Conservation (phyloP, 1,284 basidiomycete genomes). For the Malassezia arunalokei region DNA sequence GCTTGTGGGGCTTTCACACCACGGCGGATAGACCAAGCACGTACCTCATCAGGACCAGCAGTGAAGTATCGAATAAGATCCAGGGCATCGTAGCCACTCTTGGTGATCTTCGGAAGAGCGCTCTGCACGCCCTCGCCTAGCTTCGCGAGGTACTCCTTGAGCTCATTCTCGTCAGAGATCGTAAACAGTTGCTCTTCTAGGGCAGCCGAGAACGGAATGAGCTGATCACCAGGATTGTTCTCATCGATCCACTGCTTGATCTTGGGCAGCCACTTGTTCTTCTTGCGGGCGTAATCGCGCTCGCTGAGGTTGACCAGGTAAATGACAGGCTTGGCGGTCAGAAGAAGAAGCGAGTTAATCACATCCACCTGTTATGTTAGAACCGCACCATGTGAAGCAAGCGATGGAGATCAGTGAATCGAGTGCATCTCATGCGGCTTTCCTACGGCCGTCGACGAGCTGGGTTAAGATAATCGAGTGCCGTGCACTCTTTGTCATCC, state of each 20-base stretch:
- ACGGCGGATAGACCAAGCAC: slow-evolving; percentile 86
- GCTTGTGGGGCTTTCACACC: slow-evolving; percentile 92
- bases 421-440: slow-evolving; percentile 37
- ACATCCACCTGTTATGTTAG: slow-evolving; percentile 66
- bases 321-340: slow-evolving; percentile 94
- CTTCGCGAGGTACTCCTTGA: slow-evolving; percentile 30
- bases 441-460: slow-evolving; percentile 56
- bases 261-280: slow-evolving; percentile 98
- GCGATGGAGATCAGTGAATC: slow-evolving; percentile 20
- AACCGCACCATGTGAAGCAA: neutral
- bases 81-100: slow-evolving; percentile 40
- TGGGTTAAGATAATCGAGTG: slow-evolving; percentile 60
- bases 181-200: slow-evolving; percentile 77
- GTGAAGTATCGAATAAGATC: slow-evolving; percentile 57
- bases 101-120: slow-evolving; percentile 42
- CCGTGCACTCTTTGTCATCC: slow-evolving; percentile 66
- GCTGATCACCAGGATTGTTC: slow-evolving; percentile 85
- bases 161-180: slow-evolving; percentile 32
- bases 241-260: slow-evolving; percentile 98
- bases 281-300: slow-evolving; percentile 86
- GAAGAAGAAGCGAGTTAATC: slow-evolving; percentile 77
- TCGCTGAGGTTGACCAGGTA: slow-evolving; percentile 97
- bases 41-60: slow-evolving; percentile 87
- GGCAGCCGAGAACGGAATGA: slow-evolving; percentile 95
- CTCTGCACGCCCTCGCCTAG: slow-evolving; percentile 37